These are phyloP conservation scores for Ascochyta rabiei DNA, from an alignment of 2,329 filamentous ascomycete species.

Conservation along the genomic window DNA sequence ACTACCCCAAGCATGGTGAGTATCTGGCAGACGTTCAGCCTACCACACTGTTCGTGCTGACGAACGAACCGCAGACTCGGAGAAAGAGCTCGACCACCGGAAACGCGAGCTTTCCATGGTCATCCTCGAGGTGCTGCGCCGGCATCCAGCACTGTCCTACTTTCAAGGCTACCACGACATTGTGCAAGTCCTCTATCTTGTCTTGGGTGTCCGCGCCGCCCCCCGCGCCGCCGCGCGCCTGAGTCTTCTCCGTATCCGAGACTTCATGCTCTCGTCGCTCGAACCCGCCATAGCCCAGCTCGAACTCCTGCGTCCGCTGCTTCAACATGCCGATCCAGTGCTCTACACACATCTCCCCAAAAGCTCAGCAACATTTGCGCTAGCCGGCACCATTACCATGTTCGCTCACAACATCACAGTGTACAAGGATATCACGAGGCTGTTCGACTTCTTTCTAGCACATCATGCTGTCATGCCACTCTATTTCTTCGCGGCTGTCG, in stretches of 20 bases:
- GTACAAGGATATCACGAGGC: constrained; percentile 83
- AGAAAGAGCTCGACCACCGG: constrained; percentile 70
- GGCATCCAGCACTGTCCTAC: constrained; percentile 84
- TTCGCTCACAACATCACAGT: constrained; percentile 95
- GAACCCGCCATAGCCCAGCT: constrained; percentile 82
- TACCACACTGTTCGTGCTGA: constrained; percentile 12
- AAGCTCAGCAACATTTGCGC: constrained; percentile 87
- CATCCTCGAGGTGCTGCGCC: constrained; percentile 80
- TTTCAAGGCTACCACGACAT: constrained; percentile 99
- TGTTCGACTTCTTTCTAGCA: constrained; percentile 92
- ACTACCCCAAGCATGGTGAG: constrained; percentile 80
- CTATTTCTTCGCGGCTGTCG: constrained; percentile 81
- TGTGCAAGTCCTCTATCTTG: constrained; percentile 90
- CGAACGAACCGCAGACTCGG: constrained; percentile 65
- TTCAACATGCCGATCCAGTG: constrained; percentile 72
- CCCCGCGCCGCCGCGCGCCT: constrained; percentile 75
- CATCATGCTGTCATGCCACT: constrained; percentile 85
- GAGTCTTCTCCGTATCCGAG: constrained; percentile 86
- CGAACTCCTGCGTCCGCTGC: constrained; percentile 82
- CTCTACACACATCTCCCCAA: constrained; percentile 77
- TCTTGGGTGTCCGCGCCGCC: constrained; percentile 70
- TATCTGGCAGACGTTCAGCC: not conserved
- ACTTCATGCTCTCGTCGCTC: constrained; percentile 95
- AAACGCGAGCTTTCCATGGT: constrained; percentile 80
- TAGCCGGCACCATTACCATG: constrained; percentile 91